Evolutionary conservation across 495 filamentous ascomycete species (phyloP).

Genomic region (Eremomyces bilateralis): DNA sequence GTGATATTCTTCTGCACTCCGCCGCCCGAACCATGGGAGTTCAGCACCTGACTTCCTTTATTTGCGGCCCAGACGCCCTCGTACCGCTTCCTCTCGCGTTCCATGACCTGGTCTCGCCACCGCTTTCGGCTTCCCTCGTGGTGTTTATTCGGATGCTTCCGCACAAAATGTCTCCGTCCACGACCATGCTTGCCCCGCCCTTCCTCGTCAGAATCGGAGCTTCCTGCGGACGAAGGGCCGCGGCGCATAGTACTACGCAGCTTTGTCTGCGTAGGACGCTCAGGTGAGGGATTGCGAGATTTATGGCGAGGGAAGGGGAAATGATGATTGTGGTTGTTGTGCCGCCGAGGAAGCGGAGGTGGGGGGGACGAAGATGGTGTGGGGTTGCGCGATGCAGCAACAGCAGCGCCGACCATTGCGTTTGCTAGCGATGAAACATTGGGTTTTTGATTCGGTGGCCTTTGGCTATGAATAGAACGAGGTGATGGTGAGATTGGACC

Average conservation of each 20-base stretch:
- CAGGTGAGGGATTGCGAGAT: conserved; percentile 37
- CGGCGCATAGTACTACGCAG: conserved; percentile 56
- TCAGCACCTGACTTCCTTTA: too few relatives aligned
- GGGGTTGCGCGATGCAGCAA: conserved; percentile 48
- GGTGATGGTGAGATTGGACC: conserved; percentile 11
- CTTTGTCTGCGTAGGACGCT: too few relatives aligned
- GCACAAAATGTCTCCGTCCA: conserved; percentile 22
- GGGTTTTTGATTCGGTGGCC: too few relatives aligned
- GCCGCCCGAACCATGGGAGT: too few relatives aligned
- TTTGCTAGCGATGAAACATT: conserved; percentile 41
- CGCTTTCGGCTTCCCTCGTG: conserved; percentile 67
- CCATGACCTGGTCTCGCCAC: conserved; percentile 62
- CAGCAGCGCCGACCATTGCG: conserved; percentile 67
- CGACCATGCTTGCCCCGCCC: conserved; percentile 15
- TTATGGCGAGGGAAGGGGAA: conserved; percentile 24
- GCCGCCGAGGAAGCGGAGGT: conserved; percentile 18
- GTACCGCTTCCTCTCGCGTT: conserved; percentile 68
- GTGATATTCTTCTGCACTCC: too few relatives aligned
- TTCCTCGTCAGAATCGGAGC: conserved; percentile 40
- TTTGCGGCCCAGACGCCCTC: conserved; percentile 95
- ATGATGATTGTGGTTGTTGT: conserved; percentile 22
- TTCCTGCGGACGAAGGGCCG: conserved; percentile 24
- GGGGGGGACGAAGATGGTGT: conserved; percentile 25
- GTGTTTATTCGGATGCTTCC: conserved; percentile 62
- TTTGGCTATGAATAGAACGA: conserved; percentile 22